phyloP scores from a whole-genome alignment of 2,329 filamentous ascomycete species.

The Cytospora piceicola region DNA sequence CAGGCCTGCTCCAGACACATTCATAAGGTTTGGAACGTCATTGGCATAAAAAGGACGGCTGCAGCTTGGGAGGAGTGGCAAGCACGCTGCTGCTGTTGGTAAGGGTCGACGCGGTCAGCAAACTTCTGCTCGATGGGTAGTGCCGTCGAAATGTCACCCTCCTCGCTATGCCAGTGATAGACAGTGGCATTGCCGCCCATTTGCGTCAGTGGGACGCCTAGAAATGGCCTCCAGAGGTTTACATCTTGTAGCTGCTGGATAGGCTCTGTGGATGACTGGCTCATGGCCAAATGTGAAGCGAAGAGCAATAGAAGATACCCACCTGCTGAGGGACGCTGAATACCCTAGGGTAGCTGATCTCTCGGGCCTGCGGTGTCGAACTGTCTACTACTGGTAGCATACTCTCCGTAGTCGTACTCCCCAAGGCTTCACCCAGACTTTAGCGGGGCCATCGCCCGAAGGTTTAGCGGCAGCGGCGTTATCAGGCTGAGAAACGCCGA shows the following conservation, averaged over 20 bases:
- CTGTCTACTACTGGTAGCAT: conserved; percentile 34
- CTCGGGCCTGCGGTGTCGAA: too few species aligned
- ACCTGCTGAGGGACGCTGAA: too few species aligned
- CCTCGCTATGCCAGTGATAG: too few species aligned
- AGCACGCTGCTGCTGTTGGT: conserved; percentile 51
- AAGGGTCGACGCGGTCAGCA: conserved; percentile 51
- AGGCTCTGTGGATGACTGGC: too few species aligned
- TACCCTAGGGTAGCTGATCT: too few species aligned
- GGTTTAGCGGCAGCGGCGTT: conserved; percentile 5
- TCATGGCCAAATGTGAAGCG: too few species aligned
- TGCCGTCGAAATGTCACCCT: too few species aligned
- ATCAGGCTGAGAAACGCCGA: neutral
- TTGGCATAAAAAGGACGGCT: conserved; percentile 89
- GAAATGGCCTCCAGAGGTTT: too few species aligned
- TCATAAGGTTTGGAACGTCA: conserved; percentile 86
- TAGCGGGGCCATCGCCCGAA: conserved; percentile 28
- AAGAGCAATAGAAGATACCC: too few species aligned
- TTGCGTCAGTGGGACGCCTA: too few species aligned
- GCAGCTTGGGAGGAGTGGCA: conserved; percentile 72
- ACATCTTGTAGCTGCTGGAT: too few species aligned
- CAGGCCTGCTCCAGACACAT: conserved; percentile 55
- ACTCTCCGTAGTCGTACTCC: conserved; percentile 53
- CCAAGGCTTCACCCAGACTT: conserved; percentile 52
- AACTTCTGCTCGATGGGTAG: conserved; percentile 49
- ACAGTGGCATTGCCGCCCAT: too few species aligned